phyloP scores from a whole-genome alignment of 306 rosid species.

The Prunus armeniaca region DNA sequence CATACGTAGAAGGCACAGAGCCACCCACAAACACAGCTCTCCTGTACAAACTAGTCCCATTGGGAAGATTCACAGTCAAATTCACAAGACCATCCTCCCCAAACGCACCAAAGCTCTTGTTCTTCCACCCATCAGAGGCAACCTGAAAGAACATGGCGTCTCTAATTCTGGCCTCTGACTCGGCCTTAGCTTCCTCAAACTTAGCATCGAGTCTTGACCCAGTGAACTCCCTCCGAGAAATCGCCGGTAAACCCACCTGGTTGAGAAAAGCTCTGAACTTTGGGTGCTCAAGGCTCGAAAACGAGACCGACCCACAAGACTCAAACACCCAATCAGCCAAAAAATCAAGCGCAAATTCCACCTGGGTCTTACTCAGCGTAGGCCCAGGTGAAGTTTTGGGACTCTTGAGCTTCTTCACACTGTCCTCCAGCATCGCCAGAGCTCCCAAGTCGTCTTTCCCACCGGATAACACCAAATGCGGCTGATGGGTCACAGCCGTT shows the following conservation, averaged over 20 bases:
- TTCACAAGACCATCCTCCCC: conserved; percentile 62
- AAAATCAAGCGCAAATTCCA: conserved; percentile 64
- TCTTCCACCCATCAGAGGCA: conserved; percentile 79
- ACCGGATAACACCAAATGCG: conserved; percentile 82
- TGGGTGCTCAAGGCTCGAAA: conserved; percentile 74
- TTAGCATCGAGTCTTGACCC: conserved; percentile 52
- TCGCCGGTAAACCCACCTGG: conserved; percentile 70
- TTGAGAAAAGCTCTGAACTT: conserved; percentile 79
- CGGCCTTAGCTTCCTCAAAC: conserved; percentile 71
- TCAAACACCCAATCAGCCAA: conserved; percentile 87
- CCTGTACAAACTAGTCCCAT: conserved; percentile 88
- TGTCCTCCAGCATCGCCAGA: conserved; percentile 88
- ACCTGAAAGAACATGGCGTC: conserved; percentile 95
- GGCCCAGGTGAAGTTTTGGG: conserved; percentile 85
- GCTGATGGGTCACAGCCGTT: conserved; percentile 31
- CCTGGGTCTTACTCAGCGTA: conserved; percentile 56
- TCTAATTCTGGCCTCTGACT: conserved; percentile 71
- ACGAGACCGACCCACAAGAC: conserved; percentile 75
- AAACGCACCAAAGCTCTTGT: conserved; percentile 27
- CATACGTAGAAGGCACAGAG: conserved; percentile 68
- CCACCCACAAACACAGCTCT: conserved; percentile 66
- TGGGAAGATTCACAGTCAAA: conserved; percentile 76
- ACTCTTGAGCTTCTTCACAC: conserved; percentile 93
- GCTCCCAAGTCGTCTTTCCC: conserved; percentile 93
- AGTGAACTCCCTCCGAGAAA: conserved; percentile 56